These are phyloP conservation scores for Aureobasidium sp. DNA, from an alignment of 2,329 filamentous ascomycete species.

Conservation along the genomic window DNA sequence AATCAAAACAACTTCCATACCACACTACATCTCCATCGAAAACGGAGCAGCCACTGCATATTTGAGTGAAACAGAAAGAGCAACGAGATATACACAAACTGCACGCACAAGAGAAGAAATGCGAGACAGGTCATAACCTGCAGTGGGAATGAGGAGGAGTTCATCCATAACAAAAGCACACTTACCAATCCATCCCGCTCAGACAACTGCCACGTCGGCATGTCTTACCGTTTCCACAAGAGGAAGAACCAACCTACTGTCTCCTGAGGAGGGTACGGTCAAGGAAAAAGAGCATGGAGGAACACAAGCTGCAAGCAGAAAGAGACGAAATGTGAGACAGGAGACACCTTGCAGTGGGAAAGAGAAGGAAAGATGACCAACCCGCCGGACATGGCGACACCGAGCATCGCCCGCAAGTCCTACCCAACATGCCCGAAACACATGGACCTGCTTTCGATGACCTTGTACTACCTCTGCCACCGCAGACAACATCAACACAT, in stretches of 20 bases:
- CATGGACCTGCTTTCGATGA: no score
- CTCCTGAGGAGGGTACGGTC: not conserved
- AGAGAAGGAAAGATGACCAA: not conserved
- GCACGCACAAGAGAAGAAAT: conserved; percentile 12
- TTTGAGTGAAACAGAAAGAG: not conserved
- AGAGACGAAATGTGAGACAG: not conserved
- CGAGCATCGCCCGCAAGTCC: not conserved
- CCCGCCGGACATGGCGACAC: not conserved
- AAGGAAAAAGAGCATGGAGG: not conserved
- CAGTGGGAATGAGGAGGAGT: conserved; percentile 5
- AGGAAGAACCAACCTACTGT: not conserved
- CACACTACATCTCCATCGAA: not conserved
- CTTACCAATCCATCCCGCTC: not conserved
- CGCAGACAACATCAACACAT: no score
- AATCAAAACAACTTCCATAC: not conserved
- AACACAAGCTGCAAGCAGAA: not conserved
- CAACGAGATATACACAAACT: not conserved
- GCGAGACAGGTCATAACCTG: not conserved
- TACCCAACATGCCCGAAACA: not conserved
- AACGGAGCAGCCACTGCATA: no score
- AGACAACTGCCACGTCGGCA: no score
- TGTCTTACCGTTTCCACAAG: no score
- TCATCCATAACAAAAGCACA: no score
- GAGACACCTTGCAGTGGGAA: not conserved
- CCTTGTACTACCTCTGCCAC: no score